Evolutionary conservation across 2,329 filamentous ascomycete genomes (phyloP).

Genomic region (Tympanopsis confertula): DNA sequence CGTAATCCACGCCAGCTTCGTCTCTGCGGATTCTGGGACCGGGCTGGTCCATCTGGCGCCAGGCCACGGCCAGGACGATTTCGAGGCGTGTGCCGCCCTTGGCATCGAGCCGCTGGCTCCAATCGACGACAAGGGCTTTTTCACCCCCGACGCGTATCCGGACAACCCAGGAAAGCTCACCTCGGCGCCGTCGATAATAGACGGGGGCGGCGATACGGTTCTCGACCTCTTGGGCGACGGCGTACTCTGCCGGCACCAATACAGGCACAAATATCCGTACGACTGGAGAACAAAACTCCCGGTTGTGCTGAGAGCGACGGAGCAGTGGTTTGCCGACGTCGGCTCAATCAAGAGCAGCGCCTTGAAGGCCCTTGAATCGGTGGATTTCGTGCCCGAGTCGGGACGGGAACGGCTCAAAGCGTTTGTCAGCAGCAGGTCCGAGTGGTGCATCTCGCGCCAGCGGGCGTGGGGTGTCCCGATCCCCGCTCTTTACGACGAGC

Average conservation of each 20-base stretch:
- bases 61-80: constrained; percentile 94
- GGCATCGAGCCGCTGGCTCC: constrained; percentile 70
- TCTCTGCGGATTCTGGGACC: constrained; percentile 79
- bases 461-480: constrained; percentile 95
- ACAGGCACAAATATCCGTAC: constrained; percentile 90
- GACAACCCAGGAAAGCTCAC: constrained; percentile 53
- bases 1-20: constrained; percentile 76
- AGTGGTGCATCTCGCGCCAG: constrained; percentile 97
- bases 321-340: constrained; percentile 96
- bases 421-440: constrained; percentile 76
- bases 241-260: constrained; percentile 59
- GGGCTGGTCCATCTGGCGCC: constrained; percentile 91
- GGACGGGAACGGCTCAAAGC: constrained; percentile 68
- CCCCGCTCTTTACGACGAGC: constrained; percentile 68
- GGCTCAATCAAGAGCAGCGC: constrained; percentile 68
- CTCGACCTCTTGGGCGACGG: constrained; percentile 54
- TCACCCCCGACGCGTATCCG: constrained; percentile 70
- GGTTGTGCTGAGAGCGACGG: constrained; percentile 80
- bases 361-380: constrained; percentile 54
- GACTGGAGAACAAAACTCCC: constrained; percentile 95
- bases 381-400: constrained; percentile 67
- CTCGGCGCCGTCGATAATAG: constrained; percentile 58
- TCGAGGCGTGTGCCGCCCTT: constrained; percentile 63
- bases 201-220: constrained; percentile 57
- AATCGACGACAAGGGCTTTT: constrained; percentile 71